Evolutionary conservation across 768 basidiomycete species (phyloP).

Genomic region (Suillus clintonianus): DNA sequence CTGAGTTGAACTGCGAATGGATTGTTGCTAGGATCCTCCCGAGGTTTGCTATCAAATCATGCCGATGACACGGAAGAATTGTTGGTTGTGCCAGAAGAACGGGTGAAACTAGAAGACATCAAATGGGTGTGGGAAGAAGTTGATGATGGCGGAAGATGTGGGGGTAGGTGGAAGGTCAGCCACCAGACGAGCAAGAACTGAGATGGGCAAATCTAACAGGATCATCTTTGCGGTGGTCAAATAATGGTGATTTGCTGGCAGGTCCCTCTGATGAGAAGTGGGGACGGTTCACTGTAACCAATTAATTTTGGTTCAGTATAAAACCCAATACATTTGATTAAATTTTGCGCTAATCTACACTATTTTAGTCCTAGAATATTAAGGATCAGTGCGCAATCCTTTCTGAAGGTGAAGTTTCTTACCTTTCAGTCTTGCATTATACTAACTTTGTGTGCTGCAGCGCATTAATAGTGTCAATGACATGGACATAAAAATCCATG

Average conservation of each 20-base stretch:
- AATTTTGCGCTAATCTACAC: no score
- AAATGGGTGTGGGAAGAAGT: slow-evolving; percentile 74
- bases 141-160: slow-evolving; percentile 68
- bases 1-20: slow-evolving; percentile 77
- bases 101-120: no score
- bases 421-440: no score
- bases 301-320: no score
- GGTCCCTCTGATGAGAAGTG: slow-evolving; percentile 38
- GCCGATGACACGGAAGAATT: slow-evolving; percentile 73
- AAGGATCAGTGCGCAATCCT: no score
- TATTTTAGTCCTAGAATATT: no score
- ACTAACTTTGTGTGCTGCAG: neutral
- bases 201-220: slow-evolving; percentile 71
- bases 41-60: slow-evolving; percentile 57
- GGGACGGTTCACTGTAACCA: no score
- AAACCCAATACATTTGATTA: no score
- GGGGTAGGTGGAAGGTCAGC: slow-evolving; percentile 53
- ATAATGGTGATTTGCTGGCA: slow-evolving; percentile 52
- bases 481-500: slow-evolving; percentile 10
- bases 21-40: slow-evolving; percentile 60
- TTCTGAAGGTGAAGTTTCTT: no score
- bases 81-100: slow-evolving; percentile 74
- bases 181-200: slow-evolving; percentile 54
- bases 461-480: neutral
- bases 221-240: slow-evolving; percentile 90